phyloP scores from a whole-genome alignment of 1,284 basidiomycete genomes.

The Xanthoconium separans region DNA sequence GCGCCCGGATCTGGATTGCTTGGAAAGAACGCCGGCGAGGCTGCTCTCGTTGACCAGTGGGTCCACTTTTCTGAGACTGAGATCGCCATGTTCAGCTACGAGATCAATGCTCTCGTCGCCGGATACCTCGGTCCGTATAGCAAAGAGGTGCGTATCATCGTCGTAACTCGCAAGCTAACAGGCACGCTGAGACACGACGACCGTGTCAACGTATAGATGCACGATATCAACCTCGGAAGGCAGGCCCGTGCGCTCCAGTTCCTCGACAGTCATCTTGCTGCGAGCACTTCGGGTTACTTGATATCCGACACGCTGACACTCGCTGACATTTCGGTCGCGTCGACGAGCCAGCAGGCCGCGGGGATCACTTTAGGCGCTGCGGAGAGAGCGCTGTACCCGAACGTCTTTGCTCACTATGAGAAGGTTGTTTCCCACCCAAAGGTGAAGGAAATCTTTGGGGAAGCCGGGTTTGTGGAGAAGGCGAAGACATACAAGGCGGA shows the following conservation, averaged over 20 bases:
- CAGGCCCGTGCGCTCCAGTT: conserved; percentile 33
- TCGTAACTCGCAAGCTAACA: neutral
- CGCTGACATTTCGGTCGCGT: conserved; percentile 56
- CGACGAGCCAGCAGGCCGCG: conserved; percentile 36
- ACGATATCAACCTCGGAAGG: conserved; percentile 19
- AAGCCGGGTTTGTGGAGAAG: conserved; percentile 27
- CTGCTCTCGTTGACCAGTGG: conserved; percentile 58
- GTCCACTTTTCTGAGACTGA: conserved; percentile 52
- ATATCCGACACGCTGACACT: conserved; percentile 60
- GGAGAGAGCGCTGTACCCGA: conserved; percentile 46
- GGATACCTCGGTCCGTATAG: conserved; percentile 27
- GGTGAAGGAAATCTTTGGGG: conserved; percentile 42
- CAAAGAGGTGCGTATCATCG: conserved; percentile 22
- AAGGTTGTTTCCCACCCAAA: conserved; percentile 50
- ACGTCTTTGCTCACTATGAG: conserved; percentile 51
- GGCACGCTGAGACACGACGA: neutral
- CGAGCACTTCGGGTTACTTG: conserved; percentile 48
- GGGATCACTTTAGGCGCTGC: conserved; percentile 40
- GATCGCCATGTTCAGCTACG: conserved; percentile 29
- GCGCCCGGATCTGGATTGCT: conserved; percentile 53
- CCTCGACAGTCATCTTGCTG: conserved; percentile 51
- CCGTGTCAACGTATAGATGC: conserved; percentile 25
- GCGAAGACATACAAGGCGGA: conserved; percentile 13
- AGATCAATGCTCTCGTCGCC: conserved; percentile 15
- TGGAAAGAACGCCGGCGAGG: conserved; percentile 44